Conservation (phyloP, 2,329 filamentous ascomycete species). For the Cyphellophora europaea region DNA sequence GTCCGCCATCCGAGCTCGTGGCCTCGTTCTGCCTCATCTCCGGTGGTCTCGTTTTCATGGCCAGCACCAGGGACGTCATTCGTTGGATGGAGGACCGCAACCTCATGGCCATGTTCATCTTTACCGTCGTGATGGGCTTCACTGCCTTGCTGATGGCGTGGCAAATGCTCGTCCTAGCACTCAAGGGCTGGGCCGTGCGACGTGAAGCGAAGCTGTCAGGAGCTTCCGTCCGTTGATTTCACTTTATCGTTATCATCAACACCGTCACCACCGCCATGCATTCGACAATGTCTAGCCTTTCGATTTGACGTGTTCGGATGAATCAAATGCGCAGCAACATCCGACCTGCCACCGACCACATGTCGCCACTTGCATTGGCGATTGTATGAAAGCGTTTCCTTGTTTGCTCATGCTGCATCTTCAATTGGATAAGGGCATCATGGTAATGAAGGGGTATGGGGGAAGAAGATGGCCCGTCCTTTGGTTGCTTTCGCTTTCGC, state of each 20-base stretch:
- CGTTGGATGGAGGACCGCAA: constrained; percentile 65
- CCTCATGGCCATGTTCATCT: constrained; percentile 86
- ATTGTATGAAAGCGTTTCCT: no score
- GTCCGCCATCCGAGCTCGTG: constrained; percentile 85
- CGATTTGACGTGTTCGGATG: no score
- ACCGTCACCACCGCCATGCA: not conserved
- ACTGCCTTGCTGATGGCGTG: constrained; percentile 80
- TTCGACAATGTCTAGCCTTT: no score
- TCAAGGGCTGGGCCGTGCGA: constrained; percentile 76
- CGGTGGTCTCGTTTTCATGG: constrained; percentile 87
- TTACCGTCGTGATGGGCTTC: constrained; percentile 78
- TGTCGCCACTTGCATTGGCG: no score
- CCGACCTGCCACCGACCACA: no score
- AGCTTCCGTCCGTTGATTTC: not conserved
- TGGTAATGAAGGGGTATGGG: no score
- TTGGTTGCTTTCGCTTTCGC: no score
- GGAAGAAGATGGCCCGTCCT: no score
- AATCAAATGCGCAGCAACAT: no score
- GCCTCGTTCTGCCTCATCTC: constrained; percentile 77
- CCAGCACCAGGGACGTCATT: constrained; percentile 71
- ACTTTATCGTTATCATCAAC: not conserved
- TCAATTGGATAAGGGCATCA: no score
- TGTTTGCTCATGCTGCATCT: no score
- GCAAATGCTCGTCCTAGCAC: constrained; percentile 64
- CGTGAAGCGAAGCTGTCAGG: constrained; percentile 23